Conservation (phyloP, 73 alveolate species). For the Tetrahymena thermophila region DNA sequence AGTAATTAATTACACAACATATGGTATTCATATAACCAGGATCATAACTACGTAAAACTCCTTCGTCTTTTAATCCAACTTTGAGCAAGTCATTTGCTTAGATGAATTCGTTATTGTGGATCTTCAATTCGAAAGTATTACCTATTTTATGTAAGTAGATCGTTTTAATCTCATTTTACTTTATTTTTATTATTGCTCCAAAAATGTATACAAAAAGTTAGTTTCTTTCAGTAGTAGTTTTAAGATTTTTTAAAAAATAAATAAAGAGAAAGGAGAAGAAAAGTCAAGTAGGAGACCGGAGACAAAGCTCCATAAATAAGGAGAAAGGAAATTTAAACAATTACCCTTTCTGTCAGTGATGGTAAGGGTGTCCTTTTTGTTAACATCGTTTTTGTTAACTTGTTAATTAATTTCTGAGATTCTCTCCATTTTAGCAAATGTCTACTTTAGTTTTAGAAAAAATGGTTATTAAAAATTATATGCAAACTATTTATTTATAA, state of each 20-base stretch:
- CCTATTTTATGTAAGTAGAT: background rate
- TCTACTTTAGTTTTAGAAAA: background rate
- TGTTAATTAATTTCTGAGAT: background rate
- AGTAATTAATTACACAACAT: conserved; percentile 51
- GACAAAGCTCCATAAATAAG: background rate
- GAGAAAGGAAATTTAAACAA: background rate
- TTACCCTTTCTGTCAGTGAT: background rate
- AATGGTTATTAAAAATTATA: background rate
- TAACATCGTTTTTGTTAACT: background rate
- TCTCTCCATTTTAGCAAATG: background rate
- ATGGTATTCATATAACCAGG: conserved; percentile 91
- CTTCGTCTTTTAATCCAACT: conserved; percentile 61
- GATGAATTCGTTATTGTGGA: conserved; percentile 48
- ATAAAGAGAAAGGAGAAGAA: background rate
- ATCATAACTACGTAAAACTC: conserved; percentile 69
- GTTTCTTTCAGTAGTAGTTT: background rate
- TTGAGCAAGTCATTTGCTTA: conserved; percentile 62
- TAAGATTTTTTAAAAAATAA: background rate
- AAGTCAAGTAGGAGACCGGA: background rate
- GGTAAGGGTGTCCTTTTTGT: background rate
- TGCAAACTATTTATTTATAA: background rate
- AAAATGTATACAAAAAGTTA: background rate
- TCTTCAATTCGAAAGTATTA: background rate
- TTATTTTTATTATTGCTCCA: background rate
- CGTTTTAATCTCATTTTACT: background rate